Base-by-base conservation (phyloP, 1,284 basidiomycete genomes). In the Rhodotorula sp. region DNA sequence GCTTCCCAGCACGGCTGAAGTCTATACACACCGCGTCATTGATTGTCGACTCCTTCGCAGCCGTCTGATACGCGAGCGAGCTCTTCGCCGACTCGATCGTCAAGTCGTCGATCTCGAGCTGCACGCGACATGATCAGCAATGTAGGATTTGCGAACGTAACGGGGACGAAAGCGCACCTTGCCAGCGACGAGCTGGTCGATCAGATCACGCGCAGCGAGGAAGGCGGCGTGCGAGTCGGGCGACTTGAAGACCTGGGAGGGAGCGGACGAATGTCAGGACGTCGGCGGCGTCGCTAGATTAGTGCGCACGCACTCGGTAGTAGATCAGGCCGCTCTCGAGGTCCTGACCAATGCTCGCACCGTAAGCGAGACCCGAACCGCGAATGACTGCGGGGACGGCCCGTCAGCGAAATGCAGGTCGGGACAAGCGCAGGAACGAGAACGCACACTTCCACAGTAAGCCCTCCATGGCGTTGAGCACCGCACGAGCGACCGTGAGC, bases 391-490 rank as follows among this genome's bases (percentile, higher is more conserved):
- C 14, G 21, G 19, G 23, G 5, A 25, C 9, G 27, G 16, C 17
- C 17, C 10, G 44, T 25, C 27, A 53, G 42, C 48, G 42, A 3
- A 56, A 25, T 23, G 13, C 27, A 9, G 7, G 25, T 2, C 63
- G 52, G 42, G 60, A 41, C 41, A 45, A 53, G 65, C 50, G 53
- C 59, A 54, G 56, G 57, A 17, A 10, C 1, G 16, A 25, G 3
- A 25, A 49, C 64, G 49, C 42, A 56, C 49, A 73, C 83, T 73
- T 83, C 96, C 97, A 99, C 68, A 99, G 87, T 81, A 90, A 97
- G 75, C 91, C 91, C 83, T 99, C 97, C 62, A 94, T 89, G n/a
- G 93, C 96, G 77, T 97, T 97, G 61, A 99, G 84, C 7, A 95
- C 88, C 73, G 94, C 90, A 12, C 90, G 83, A 1, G 94, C 90